Conservation (phyloP, 2,329 filamentous ascomycete genomes). For the Aspergillus japonicus region DNA sequence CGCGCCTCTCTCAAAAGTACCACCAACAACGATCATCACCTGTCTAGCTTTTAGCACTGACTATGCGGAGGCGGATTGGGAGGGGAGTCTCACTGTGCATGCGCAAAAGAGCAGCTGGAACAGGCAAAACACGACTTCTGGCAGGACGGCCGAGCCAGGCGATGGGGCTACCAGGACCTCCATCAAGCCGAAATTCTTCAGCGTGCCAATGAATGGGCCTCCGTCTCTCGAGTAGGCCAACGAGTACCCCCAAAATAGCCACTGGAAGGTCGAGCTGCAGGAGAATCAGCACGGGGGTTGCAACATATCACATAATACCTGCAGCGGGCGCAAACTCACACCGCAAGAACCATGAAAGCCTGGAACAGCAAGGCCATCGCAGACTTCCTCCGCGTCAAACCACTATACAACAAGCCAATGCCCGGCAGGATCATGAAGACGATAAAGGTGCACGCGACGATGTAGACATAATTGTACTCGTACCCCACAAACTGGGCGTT, state of each 20-base stretch:
- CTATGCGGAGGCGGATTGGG: background rate
- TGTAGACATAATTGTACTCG: conserved; percentile 63
- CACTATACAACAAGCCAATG: conserved; percentile 64
- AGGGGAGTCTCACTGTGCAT: conserved; percentile 33
- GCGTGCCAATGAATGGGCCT: conserved; percentile 61
- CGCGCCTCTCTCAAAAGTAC: conserved; percentile 63
- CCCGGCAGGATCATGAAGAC: conserved; percentile 68
- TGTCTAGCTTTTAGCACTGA: conserved; percentile 36
- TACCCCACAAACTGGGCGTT: conserved; percentile 59
- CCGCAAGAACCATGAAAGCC: conserved; percentile 57
- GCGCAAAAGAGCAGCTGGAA: conserved; percentile 64
- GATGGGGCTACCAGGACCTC: conserved; percentile 62
- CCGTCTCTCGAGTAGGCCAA: conserved; percentile 61
- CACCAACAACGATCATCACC: conserved; percentile 65
- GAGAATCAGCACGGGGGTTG: background rate
- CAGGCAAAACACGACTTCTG: conserved; percentile 65
- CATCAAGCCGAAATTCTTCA: conserved; percentile 62
- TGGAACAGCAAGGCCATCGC: conserved; percentile 63
- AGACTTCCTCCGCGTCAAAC: conserved; percentile 62
- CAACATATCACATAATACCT: background rate
- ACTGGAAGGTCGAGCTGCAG: conserved; percentile 47
- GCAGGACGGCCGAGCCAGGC: conserved; percentile 56
- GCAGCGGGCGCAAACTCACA: conserved; percentile 36
- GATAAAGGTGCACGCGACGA: conserved; percentile 57
- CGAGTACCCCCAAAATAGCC: conserved; percentile 67